phyloP scores from a whole-genome alignment of 164 flowering plant species.

The Cinnamomum micranthum region DNA sequence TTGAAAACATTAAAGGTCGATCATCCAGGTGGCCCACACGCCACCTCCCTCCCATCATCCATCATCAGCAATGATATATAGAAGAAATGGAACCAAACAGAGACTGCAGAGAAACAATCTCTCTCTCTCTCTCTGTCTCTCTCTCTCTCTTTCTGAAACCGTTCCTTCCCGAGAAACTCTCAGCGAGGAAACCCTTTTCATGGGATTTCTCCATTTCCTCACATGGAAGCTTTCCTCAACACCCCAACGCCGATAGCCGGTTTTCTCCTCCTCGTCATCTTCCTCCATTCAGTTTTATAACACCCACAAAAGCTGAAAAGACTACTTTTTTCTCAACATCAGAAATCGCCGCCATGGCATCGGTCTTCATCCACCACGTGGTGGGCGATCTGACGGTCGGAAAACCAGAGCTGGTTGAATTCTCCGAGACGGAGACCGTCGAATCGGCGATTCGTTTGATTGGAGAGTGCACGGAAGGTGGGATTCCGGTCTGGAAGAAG shows the following conservation, averaged over 20 bases:
- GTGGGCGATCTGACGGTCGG: constrained; percentile 98
- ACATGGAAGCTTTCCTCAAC: constrained; percentile 18
- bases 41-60: too few relatives aligned
- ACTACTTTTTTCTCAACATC: background rate
- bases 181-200: constrained; percentile 9
- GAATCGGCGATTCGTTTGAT: constrained; percentile 80
- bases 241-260: constrained; percentile 46
- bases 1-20: too few relatives aligned
- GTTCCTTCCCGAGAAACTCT: background rate
- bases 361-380: constrained; percentile 86
- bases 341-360: constrained; percentile 47
- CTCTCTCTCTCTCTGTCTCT: too few relatives aligned
- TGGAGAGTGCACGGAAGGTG: constrained; percentile 80
- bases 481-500: constrained; percentile 85
- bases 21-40: too few relatives aligned
- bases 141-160: background rate
- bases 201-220: constrained; percentile 14
- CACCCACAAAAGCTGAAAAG: background rate
- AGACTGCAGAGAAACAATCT: background rate
- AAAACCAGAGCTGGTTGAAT: constrained; percentile 85
- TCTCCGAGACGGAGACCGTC: constrained; percentile 70
- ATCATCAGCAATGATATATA: too few relatives aligned
- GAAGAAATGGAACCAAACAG: too few relatives aligned
- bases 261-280: constrained; percentile 55
- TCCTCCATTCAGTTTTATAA: constrained; percentile 62